Percentiles rank a stretch among this genome's conserved stretches.
Evolutionary conservation across 192 early-diverging fungal genomes (phyloP).

Genomic region (Glomus cerebriforme): DNA sequence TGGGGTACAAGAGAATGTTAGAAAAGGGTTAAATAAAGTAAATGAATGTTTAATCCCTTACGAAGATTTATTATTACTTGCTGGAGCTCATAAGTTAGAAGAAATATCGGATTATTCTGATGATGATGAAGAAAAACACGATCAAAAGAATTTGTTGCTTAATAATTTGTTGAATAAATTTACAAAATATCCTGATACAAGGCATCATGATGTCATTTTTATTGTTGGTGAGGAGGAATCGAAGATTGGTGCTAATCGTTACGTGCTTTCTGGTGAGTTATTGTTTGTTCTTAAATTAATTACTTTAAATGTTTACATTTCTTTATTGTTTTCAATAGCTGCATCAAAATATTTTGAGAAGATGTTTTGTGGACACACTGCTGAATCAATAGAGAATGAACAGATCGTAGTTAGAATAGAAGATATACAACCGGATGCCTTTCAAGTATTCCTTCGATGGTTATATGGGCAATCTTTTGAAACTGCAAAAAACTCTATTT

Average conservation of each 20-base stretch:
- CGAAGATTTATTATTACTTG: not conserved
- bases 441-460: not conserved
- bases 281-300: not conserved
- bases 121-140: not conserved
- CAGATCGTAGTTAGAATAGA: not conserved
- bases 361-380: not conserved
- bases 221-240: not conserved
- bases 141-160: not conserved
- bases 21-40: not conserved
- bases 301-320: not conserved
- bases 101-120: not conserved
- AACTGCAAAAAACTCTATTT: not conserved
- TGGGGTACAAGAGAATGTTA: not conserved
- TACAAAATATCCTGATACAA: not conserved
- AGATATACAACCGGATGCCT: not conserved
- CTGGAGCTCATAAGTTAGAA: not conserved
- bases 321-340: not conserved
- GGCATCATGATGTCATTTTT: constrained; percentile 12
- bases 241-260: not conserved
- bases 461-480: constrained; percentile 13
- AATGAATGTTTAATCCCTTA: not conserved
- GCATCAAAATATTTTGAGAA: not conserved
- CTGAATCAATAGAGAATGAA: not conserved
- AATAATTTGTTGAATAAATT: not conserved
- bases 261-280: constrained; percentile 11